Evolutionary conservation across 164 flowering plant species (phyloP), one percentile per base, ranked within the genome.

Genomic region (Magnolia changhungtana): DNA sequence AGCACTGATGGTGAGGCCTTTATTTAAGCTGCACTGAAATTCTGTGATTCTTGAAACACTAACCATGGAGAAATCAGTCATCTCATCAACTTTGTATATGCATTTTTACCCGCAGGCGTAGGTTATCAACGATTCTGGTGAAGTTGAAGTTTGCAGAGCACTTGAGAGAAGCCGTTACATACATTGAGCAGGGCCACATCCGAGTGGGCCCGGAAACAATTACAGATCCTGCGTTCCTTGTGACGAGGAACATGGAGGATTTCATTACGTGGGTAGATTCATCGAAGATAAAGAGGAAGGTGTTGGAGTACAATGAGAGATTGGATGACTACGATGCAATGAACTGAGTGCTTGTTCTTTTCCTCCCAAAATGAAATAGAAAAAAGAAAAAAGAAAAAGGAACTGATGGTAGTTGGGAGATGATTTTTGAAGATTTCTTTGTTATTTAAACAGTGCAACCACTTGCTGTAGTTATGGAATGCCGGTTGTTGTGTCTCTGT

Each of bases 221-320:
- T 6, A 94, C 96, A 8, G 99, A 96, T 72, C 97, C 99, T 1
- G 97, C 99, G 69, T 93, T 86, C 81, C 95, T 92, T 63, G 99
- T 94, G 13, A 92, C 99, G 0, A 88, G 97, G 81, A 94, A 89
- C 78, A 84, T 94, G 99, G 96, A 96, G 85, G 99, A 96, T 81
- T 93, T 93, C 71, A 76, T 96, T 8, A 94, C 99, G 0, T 96
- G 99, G 99, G 95, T 89, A 13, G 96, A 91, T 85, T 76, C 97
- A 13, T 93, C 99, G 19, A 91, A 90, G 92, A 94, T 96, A 29
- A 90, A 86, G 88, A 91, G 90, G 82, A 94, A 91, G 90, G 90
- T 96, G 58, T 77, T 91, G 71, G 81, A 89, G 76, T 96, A 94
- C 88, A 94, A 96, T 75, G 97, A 91, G 55, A 84, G 81, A 82